A percentile compares a stretch with the other conserved stretches of the same genome.
Conservation (phyloP, 345 rosid genomes). For the Aegle marmelos region DNA sequence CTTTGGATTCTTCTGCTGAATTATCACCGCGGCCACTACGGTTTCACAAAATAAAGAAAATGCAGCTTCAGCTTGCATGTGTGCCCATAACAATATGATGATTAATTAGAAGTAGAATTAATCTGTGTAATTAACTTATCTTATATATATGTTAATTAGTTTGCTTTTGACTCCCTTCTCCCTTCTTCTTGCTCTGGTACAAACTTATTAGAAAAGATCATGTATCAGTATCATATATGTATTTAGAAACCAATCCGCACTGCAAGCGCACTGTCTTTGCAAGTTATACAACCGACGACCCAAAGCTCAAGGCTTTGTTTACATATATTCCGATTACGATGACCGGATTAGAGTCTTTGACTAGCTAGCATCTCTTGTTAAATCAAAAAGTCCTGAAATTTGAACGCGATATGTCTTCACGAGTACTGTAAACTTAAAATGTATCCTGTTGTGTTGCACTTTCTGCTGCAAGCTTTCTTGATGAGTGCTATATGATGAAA, state of each 20-base stretch:
- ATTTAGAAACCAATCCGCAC: background rate
- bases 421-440: background rate
- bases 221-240: background rate
- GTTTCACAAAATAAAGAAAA: background rate
- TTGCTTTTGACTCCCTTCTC: background rate
- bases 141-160: background rate
- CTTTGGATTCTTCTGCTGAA: slow-evolving; percentile 58
- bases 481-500: background rate
- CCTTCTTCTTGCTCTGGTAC: background rate
- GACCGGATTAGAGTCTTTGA: too few relatives aligned
- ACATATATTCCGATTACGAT: background rate
- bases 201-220: background rate
- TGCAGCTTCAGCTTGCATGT: background rate
- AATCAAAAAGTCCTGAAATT: too few relatives aligned
- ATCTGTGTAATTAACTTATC: background rate
- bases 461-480: background rate
- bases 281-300: too few relatives aligned
- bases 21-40: background rate
- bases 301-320: too few relatives aligned
- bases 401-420: background rate
- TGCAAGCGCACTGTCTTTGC: background rate
- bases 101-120: background rate
- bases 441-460: background rate
- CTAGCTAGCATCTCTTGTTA: too few relatives aligned
- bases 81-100: background rate